A percentile compares a stretch with the other conserved stretches of the same genome.
phyloP scores from a whole-genome alignment of 441 rosid genomes.

The Lepidium campestre region DNA sequence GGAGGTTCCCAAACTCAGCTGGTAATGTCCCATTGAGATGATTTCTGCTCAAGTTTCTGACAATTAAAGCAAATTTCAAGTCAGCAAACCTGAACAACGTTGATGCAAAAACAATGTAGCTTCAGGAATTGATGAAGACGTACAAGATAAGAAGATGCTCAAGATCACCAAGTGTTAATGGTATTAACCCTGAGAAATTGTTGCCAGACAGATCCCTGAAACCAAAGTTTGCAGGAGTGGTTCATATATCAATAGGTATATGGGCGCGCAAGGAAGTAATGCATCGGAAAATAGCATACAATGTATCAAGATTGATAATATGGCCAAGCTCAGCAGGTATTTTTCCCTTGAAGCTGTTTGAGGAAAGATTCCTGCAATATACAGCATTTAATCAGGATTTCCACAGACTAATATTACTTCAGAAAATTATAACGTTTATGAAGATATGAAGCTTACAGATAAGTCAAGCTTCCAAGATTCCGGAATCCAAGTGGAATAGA shows the following conservation, averaged over 20 bases:
- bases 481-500: slow-evolving; percentile 64
- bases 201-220: slow-evolving; percentile 83
- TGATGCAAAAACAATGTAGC: not conserved
- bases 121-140: slow-evolving; percentile 7
- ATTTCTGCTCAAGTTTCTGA: slow-evolving; percentile 77
- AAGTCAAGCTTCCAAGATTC: slow-evolving; percentile 77
- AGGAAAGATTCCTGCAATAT: slow-evolving; percentile 63
- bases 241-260: not conserved
- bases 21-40: slow-evolving; percentile 59
- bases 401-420: not conserved
- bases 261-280: not conserved
- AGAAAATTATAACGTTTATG: not conserved
- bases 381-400: not conserved
- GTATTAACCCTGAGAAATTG: slow-evolving; percentile 63
- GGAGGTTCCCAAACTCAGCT: slow-evolving; percentile 74
- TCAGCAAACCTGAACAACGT: not conserved
- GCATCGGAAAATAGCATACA: slow-evolving; percentile 37
- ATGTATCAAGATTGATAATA: slow-evolving; percentile 76
- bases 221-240: not conserved
- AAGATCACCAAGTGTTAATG: slow-evolving; percentile 75
- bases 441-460: slow-evolving; percentile 48
- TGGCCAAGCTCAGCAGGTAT: slow-evolving; percentile 76
- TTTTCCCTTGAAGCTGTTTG: slow-evolving; percentile 65
- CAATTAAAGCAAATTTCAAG: not conserved
- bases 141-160: slow-evolving; percentile 90